phyloP scores from a whole-genome alignment of 495 filamentous ascomycete genomes.

The Astrothelium macrocarpum region DNA sequence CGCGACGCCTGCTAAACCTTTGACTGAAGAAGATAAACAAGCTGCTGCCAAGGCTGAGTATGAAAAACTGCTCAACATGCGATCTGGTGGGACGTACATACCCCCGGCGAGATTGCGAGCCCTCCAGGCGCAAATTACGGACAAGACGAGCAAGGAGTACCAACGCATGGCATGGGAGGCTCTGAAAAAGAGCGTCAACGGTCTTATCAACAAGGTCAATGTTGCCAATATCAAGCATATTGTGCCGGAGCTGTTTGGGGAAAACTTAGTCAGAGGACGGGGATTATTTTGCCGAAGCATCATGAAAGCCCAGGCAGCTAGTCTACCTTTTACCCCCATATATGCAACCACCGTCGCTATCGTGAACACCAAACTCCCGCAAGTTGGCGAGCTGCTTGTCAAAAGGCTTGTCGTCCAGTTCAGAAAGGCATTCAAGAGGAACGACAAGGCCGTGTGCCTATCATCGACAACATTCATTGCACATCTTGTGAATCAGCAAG shows the following conservation, averaged over 20 bases:
- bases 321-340: slow-evolving; percentile 89
- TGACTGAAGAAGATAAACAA: slow-evolving; percentile 76
- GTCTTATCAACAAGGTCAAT: slow-evolving; percentile 97
- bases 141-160: slow-evolving; percentile 92
- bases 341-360: slow-evolving; percentile 93
- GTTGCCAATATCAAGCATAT: slow-evolving; percentile 95
- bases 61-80: slow-evolving; percentile 77
- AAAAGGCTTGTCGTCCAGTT: slow-evolving; percentile 85
- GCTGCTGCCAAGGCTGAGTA: slow-evolving; percentile 80
- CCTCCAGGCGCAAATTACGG: slow-evolving; percentile 91
- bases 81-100: slow-evolving; percentile 92
- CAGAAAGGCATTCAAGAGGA: slow-evolving; percentile 88
- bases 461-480: slow-evolving; percentile 89
- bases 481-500: slow-evolving; percentile 88
- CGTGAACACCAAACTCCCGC: slow-evolving; percentile 92
- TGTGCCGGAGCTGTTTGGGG: slow-evolving; percentile 85
- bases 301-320: slow-evolving; percentile 96
- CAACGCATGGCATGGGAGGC: slow-evolving; percentile 99
- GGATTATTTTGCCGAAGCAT: slow-evolving; percentile 90
- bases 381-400: slow-evolving; percentile 83
- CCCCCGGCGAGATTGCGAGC: slow-evolving; percentile 85
- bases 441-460: slow-evolving; percentile 91
- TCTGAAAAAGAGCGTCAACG: slow-evolving; percentile 97
- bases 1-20: slow-evolving; percentile 44
- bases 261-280: slow-evolving; percentile 84